Conservation (phyloP, 2,329 filamentous ascomycete species). For the Beauveria bassiana region DNA sequence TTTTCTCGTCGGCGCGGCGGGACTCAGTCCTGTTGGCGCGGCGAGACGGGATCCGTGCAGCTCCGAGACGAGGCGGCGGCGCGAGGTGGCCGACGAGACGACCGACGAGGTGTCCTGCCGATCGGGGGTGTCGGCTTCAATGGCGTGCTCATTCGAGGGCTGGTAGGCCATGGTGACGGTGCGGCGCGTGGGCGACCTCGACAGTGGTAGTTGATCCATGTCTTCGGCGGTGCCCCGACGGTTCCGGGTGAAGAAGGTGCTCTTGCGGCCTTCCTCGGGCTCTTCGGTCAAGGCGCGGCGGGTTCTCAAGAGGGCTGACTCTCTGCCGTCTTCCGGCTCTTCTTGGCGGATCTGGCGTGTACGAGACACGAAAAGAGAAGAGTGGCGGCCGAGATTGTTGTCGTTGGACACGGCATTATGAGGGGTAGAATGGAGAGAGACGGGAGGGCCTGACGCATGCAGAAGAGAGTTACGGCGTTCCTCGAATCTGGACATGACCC, state of each 20-base stretch:
- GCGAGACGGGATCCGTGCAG: conserved; percentile 38
- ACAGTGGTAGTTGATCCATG: conserved; percentile 40
- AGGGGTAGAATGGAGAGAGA: conserved; percentile 34
- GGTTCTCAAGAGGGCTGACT: conserved; percentile 24
- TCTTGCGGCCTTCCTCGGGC: conserved; percentile 37
- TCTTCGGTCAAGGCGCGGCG: conserved; percentile 41
- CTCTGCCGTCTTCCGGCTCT: conserved; percentile 37
- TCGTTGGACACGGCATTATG: conserved; percentile 33
- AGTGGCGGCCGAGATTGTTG: conserved; percentile 35
- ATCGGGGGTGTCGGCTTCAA: conserved; percentile 27
- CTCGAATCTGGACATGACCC: conserved; percentile 43
- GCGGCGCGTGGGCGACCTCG: conserved; percentile 49
- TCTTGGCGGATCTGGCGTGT: conserved; percentile 39
- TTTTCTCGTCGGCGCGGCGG: conserved; percentile 2
- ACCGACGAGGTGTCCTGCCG: conserved; percentile 22
- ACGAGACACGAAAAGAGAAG: conserved; percentile 40
- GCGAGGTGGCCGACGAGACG: conserved; percentile 41
- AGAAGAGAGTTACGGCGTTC: conserved; percentile 44
- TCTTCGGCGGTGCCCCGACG: conserved; percentile 40
- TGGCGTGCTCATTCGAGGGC: conserved; percentile 19
- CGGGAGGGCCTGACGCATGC: conserved; percentile 35
- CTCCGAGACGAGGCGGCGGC: conserved; percentile 43
- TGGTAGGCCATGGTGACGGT: conserved; percentile 40
- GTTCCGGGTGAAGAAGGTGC: conserved; percentile 36
- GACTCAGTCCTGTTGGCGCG: conserved; percentile 19